phyloP scores from a whole-genome alignment of 2,329 filamentous ascomycete genomes.

The Orbilia brochopaga region DNA sequence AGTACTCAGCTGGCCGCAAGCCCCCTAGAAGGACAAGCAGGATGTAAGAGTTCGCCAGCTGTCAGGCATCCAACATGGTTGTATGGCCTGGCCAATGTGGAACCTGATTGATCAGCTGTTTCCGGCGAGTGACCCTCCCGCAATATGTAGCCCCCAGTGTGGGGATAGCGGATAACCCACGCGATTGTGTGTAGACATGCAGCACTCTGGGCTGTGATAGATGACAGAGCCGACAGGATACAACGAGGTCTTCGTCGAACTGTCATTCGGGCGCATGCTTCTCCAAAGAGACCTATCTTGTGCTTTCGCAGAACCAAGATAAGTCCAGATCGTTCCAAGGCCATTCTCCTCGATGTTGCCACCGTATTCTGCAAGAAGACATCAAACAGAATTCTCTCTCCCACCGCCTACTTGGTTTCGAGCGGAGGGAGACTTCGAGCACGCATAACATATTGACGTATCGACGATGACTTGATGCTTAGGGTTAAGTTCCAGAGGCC shows the following conservation, averaged over 20 bases:
- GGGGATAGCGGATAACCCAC: conserved; percentile 41
- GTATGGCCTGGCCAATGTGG: conserved; percentile 24
- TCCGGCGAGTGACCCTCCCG: conserved; percentile 49
- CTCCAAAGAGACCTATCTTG: conserved; percentile 33
- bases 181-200: conserved; percentile 39
- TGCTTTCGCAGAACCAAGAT: conserved; percentile 43
- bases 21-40: conserved; percentile 20
- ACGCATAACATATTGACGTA: conserved; percentile 33
- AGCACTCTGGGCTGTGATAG: conserved; percentile 37
- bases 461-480: conserved; percentile 41
- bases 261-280: conserved; percentile 15
- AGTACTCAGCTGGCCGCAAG: conserved; percentile 34
- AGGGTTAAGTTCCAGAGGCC: conserved; percentile 50
- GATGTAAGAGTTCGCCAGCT: conserved; percentile 49
- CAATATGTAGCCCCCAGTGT: conserved; percentile 43
- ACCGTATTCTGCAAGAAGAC: conserved; percentile 24
- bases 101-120: conserved; percentile 31
- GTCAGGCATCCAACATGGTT: conserved; percentile 21
- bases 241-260: conserved; percentile 25
- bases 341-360: conserved; percentile 13
- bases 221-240: conserved; percentile 36
- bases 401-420: conserved; percentile 16
- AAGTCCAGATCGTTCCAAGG: conserved; percentile 38
- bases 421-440: conserved; percentile 34
- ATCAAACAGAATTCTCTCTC: conserved; percentile 35